Conservation (phyloP, 768 basidiomycete species). For the Sarcomyxa edulis region DNA sequence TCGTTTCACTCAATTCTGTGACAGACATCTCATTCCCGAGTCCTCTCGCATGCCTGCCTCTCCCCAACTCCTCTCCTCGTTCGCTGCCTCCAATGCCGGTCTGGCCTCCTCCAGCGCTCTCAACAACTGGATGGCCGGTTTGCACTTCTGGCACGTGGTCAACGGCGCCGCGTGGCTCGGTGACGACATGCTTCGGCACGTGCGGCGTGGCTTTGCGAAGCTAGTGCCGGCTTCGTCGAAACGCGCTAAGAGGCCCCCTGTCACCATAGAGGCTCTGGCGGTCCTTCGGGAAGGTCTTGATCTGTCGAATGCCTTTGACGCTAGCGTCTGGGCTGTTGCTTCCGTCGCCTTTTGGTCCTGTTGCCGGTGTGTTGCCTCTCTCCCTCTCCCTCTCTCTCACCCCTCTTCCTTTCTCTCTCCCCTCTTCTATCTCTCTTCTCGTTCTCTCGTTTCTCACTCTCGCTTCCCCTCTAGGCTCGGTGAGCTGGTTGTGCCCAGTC, state of each 20-base stretch:
- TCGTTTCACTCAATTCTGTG: conserved; percentile 27
- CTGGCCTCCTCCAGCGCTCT: conserved; percentile 13
- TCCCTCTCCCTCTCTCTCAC: no score
- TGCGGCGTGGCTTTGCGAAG: conserved; percentile 11
- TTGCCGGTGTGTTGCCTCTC: no score
- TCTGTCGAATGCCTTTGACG: conserved; percentile 17
- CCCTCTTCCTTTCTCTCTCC: no score
- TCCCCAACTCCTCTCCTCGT: conserved; percentile 20
- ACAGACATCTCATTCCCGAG: conserved; percentile 17
- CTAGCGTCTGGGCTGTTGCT: conserved; percentile 26
- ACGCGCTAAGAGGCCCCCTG: conserved; percentile 15
- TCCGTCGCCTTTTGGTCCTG: conserved; percentile 28
- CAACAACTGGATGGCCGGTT: conserved; percentile 21
- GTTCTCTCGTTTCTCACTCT: no score
- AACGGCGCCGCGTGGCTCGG: conserved; percentile 27
- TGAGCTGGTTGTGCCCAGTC: conserved; percentile 16
- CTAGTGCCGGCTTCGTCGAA: conserved; percentile 12
- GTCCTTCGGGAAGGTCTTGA: conserved; percentile 15
- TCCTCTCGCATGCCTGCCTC: conserved; percentile 20
- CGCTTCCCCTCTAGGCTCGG: no score
- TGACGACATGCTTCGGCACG: conserved; percentile 5
- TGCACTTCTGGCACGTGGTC: conserved; percentile 28
- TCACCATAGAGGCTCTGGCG: conserved; percentile 23
- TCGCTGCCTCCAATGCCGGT: conserved; percentile 15
- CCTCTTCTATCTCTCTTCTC: no score